Evolutionary conservation across 352 stramenopile species (phyloP), one percentile per base, ranked within the genome.

Genomic region (Globisporangium apiculatum): DNA sequence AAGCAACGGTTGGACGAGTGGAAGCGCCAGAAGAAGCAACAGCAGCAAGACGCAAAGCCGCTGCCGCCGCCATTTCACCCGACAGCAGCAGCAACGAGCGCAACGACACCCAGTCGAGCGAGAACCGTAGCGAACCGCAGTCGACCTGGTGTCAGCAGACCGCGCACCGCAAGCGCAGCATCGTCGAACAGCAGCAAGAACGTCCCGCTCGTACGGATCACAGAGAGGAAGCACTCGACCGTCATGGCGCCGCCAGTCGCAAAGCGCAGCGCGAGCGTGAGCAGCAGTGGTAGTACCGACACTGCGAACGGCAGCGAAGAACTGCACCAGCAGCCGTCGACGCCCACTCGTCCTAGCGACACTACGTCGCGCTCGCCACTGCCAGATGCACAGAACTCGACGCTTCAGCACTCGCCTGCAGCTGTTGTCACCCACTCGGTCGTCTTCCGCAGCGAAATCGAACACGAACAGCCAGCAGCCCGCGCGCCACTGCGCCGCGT

Each of bases 1-100:
- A 74, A 76, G 61, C 50, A 72, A 50, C 61, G 59, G 48, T 67
- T 74, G 18, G 40, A 61, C 36, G 52, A 51, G 41, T 74, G 67
- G 69, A 51, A 58, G 31, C 55, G 60, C 43, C 51, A 67, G 46
- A 45, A 42, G 5, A 52, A 68, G 7, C 24, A 55, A 52, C 54
- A 62, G 53, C 50, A 46, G 42, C 48, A 61, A 7, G 18, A 48
- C 37, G 40, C 15, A 40, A 36, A 61, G 49, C 35, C 15, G 8
- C 51, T 51, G 15, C 31, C 24, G 5, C 60, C 53, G 12, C 45
- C 59, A 8, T 59, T 60, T 46, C 41, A 46, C n/a, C 58, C 58
- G 12, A 18, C 38, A 24, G 41, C 54, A 15, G 42, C 54, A 12
- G 46, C 42, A 1, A 51, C 53, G 2, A 18, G 12, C 9, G 11